phyloP scores from a whole-genome alignment of 2,329 filamentous ascomycete genomes.

The Fusarium proliferatum region DNA sequence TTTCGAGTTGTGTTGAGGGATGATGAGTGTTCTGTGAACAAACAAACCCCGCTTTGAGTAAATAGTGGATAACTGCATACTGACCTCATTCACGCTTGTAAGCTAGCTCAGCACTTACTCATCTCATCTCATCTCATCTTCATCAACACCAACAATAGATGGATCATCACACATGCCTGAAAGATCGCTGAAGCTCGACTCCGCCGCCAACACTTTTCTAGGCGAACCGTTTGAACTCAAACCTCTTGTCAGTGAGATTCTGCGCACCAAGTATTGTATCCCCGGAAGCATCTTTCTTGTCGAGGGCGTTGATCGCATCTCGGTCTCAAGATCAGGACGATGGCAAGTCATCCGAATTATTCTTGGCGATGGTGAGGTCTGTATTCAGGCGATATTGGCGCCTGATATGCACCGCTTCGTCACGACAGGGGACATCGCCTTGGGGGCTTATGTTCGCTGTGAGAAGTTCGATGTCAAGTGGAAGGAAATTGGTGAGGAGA shows the following conservation, averaged over 20 bases:
- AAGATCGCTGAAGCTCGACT: slow-evolving; percentile 36
- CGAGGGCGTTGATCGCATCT: slow-evolving; percentile 55
- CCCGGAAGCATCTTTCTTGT: slow-evolving; percentile 63
- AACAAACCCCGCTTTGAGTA: slow-evolving; percentile 38
- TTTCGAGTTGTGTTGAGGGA: slow-evolving; percentile 38
- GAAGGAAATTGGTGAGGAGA: slow-evolving; percentile 21
- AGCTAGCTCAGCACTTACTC: background rate
- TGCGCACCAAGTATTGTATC: slow-evolving; percentile 60
- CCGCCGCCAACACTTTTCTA: slow-evolving; percentile 43
- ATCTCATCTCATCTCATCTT: background rate
- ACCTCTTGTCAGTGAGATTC: slow-evolving; percentile 60
- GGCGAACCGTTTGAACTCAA: slow-evolving; percentile 44
- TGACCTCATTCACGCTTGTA: slow-evolving; percentile 13
- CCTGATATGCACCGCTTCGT: slow-evolving; percentile 61
- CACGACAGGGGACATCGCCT: slow-evolving; percentile 56
- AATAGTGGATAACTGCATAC: slow-evolving; percentile 46
- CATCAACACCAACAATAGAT: slow-evolving; percentile 9
- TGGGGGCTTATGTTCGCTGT: slow-evolving; percentile 63
- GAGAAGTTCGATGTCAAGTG: slow-evolving; percentile 54
- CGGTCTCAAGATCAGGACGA: slow-evolving; percentile 50
- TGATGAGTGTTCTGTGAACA: background rate
- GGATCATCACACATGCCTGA: slow-evolving; percentile 41
- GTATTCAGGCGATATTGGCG: slow-evolving; percentile 63
- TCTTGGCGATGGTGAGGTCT: slow-evolving; percentile 64
- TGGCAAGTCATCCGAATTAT: slow-evolving; percentile 61